Conservation (phyloP, 208 protist species). For the Leishmania guyanensis region DNA sequence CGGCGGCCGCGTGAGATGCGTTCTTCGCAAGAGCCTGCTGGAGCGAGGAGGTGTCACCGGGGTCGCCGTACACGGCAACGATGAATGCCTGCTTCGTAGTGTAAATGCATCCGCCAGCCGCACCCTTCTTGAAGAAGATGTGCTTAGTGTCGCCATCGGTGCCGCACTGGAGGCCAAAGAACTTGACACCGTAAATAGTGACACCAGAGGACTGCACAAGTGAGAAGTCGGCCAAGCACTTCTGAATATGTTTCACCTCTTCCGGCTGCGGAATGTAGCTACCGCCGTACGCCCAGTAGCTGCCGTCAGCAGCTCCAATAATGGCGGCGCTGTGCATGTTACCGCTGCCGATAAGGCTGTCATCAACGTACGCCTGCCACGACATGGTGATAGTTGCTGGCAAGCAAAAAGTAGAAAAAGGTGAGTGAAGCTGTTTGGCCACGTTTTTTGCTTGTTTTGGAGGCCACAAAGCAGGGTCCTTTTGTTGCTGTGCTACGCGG, state of each 20-base stretch:
- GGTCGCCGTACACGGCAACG: constrained; percentile 85
- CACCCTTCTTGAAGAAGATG: constrained; percentile 91
- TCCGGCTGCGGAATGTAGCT: constrained; percentile 85
- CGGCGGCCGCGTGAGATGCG: constrained; percentile 37
- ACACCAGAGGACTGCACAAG: constrained; percentile 74
- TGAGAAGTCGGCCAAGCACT: constrained; percentile 63
- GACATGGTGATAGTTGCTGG: constrained; percentile 49
- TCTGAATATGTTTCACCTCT: constrained; percentile 82
- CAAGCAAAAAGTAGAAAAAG: background rate
- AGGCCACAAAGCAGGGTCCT: background rate
- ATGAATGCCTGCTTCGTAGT: constrained; percentile 86
- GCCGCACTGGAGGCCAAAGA: constrained; percentile 82
- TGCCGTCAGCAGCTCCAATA: constrained; percentile 76
- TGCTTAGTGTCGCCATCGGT: constrained; percentile 74
- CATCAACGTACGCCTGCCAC: constrained; percentile 88
- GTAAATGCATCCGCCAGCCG: constrained; percentile 83
- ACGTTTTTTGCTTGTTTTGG: background rate
- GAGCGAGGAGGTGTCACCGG: constrained; percentile 56
- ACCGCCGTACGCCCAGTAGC: constrained; percentile 90
- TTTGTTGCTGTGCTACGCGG: background rate
- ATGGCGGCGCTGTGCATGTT: constrained; percentile 90
- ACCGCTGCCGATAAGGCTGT: constrained; percentile 85
- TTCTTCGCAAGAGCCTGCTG: constrained; percentile 58
- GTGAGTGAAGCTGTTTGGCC: background rate
- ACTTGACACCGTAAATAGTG: constrained; percentile 84